Percentiles rank a stretch among this genome's conserved stretches.
Conservation (phyloP, 83 land plant genomes). For the Thuja plicata region DNA sequence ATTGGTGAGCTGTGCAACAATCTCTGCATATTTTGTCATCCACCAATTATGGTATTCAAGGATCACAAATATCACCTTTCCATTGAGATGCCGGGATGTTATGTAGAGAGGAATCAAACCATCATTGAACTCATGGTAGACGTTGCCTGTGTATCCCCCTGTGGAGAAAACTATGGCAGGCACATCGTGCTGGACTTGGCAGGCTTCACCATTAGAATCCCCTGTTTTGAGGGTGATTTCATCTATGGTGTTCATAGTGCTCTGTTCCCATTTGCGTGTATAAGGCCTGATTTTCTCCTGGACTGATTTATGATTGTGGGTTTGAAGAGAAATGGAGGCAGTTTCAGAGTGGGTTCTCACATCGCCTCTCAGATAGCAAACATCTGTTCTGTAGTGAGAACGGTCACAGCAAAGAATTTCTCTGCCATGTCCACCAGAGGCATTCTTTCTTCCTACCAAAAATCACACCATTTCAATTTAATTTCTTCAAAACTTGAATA, state of each 20-base stretch:
- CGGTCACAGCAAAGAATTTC: constrained; percentile 63
- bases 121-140: constrained; percentile 68
- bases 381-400: constrained; percentile 50
- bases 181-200: constrained; percentile 45
- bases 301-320: background rate
- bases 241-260: constrained; percentile 66
- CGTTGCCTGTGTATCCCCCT: constrained; percentile 64
- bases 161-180: constrained; percentile 64
- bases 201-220: background rate
- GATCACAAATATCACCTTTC: constrained; percentile 50
- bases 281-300: constrained; percentile 73
- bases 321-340: constrained; percentile 29
- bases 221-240: constrained; percentile 40
- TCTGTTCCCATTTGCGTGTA: constrained; percentile 81
- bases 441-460: background rate
- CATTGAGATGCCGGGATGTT: constrained; percentile 34
- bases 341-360: constrained; percentile 47
- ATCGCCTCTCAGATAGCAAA: constrained; percentile 77
- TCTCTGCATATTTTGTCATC: constrained; percentile 47
- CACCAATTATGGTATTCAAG: constrained; percentile 68
- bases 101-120: constrained; percentile 56
- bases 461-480: background rate
- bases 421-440: background rate
- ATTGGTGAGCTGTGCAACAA: constrained; percentile 38
- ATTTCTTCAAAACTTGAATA: background rate